Conservation (phyloP, 495 filamentous ascomycete genomes). For the Penicillium chermesinum region DNA sequence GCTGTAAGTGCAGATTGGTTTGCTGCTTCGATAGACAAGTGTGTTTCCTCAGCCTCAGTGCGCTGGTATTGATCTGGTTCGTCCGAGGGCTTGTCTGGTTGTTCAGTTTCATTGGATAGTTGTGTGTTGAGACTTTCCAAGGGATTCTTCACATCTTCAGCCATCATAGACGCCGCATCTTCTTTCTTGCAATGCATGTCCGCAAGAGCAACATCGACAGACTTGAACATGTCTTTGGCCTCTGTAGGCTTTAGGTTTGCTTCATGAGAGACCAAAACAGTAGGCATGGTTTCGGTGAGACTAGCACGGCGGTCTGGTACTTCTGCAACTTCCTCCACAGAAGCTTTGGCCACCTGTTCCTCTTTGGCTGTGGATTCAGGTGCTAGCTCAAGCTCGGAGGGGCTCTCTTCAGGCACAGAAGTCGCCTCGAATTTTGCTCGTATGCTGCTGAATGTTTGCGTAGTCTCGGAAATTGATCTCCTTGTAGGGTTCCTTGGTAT, state of each 20-base stretch:
- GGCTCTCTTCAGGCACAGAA: conserved; percentile 48
- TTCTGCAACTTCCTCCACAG: neutral
- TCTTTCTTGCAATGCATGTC: too few relatives aligned
- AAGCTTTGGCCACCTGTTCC: neutral
- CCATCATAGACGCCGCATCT: too few relatives aligned
- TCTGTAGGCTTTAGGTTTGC: neutral
- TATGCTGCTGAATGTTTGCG: conserved; percentile 42
- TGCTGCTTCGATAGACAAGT: too few relatives aligned
- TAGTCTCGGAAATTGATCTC: conserved; percentile 33
- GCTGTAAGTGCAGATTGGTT: too few relatives aligned
- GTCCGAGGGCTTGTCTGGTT: too few relatives aligned
- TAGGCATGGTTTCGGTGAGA: neutral
- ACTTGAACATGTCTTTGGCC: neutral
- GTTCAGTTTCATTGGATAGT: too few relatives aligned
- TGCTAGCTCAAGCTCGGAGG: neutral
- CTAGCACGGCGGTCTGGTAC: neutral
- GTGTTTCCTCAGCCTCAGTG: too few relatives aligned
- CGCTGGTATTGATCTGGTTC: too few relatives aligned
- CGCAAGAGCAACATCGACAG: neutral
- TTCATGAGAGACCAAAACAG: neutral
- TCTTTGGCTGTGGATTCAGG: neutral
- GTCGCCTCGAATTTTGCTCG: conserved; percentile 41
- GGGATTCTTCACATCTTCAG: too few relatives aligned
- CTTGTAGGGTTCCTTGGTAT: conserved; percentile 13
- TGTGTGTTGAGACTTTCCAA: too few relatives aligned